Evolutionary conservation across 805 yeast species (phyloP).

Genomic region (Metschnikowia cubensis): DNA sequence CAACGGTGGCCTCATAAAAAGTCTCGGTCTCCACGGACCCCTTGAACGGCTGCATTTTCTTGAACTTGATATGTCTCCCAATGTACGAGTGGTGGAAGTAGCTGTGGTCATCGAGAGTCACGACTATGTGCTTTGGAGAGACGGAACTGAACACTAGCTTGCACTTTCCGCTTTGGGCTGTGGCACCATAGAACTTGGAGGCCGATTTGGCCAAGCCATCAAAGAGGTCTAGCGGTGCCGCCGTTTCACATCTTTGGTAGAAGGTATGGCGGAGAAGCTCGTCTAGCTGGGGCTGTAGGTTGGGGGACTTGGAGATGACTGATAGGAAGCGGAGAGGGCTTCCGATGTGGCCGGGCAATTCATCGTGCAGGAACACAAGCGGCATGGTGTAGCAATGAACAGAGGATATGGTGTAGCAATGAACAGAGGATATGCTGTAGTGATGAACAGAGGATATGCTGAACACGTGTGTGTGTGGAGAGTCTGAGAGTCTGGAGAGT

Average conservation of each 20-base stretch:
- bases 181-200: constrained; percentile 3
- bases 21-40: constrained; percentile 8
- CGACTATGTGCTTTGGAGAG: background rate
- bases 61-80: constrained; percentile 13
- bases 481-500: too few relatives aligned
- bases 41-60: constrained; percentile 11
- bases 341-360: constrained; percentile 7
- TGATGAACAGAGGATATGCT: too few relatives aligned
- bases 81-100: constrained; percentile 14
- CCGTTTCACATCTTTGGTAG: constrained; percentile 2
- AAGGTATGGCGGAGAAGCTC: background rate
- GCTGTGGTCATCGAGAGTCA: constrained; percentile 11
- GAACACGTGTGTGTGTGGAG: too few relatives aligned
- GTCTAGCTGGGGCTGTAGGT: background rate
- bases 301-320: constrained; percentile 2
- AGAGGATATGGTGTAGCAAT: too few relatives aligned
- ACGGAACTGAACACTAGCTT: constrained; percentile 5
- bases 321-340: constrained; percentile 11
- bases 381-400: background rate
- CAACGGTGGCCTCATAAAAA: constrained; percentile 1
- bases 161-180: constrained; percentile 2
- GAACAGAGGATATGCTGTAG: too few relatives aligned
- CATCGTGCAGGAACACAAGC: background rate
- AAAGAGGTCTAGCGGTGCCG: constrained; percentile 2
- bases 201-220: background rate